These are phyloP conservation scores for Acer yangbiense DNA, from an alignment of 345 rosid species.

Conservation along the genomic window DNA sequence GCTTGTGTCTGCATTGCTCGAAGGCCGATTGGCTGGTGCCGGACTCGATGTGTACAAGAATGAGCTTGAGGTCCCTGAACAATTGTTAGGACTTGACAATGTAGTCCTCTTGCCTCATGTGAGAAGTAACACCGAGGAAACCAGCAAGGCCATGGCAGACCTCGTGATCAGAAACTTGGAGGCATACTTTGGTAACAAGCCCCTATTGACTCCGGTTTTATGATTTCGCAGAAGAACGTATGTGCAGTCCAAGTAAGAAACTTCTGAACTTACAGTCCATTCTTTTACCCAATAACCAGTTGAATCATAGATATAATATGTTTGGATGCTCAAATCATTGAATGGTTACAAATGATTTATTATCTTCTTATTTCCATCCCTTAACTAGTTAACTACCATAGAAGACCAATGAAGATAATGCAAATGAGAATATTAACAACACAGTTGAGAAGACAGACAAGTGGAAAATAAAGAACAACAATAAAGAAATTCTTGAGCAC, in stretches of 20 bases:
- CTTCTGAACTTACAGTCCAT: too few species aligned
- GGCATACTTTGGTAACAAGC: constrained; percentile 41
- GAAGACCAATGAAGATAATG: constrained; percentile 14
- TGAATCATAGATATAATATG: too few species aligned
- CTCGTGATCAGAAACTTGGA: constrained; percentile 44
- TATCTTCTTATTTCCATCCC: neutral
- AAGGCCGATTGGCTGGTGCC: constrained; percentile 62
- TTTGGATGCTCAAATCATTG: neutral
- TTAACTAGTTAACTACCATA: neutral
- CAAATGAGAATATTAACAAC: too few species aligned
- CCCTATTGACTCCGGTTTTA: constrained; percentile 1
- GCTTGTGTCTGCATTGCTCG: constrained; percentile 61
- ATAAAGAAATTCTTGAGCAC: too few species aligned
- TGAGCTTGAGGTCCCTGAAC: constrained; percentile 60
- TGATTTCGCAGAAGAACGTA: too few species aligned
- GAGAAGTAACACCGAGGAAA: constrained; percentile 55
- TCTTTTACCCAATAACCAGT: too few species aligned
- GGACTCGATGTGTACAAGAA: constrained; percentile 62
- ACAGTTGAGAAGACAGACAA: too few species aligned
- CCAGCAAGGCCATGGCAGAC: constrained; percentile 55
- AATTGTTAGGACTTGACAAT: constrained; percentile 46
- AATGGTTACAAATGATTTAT: neutral
- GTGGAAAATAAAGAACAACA: too few species aligned
- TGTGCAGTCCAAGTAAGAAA: too few species aligned
- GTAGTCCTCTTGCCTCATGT: constrained; percentile 63